phyloP scores from a whole-genome alignment of 305 asterid species.

The Solanum hybrid region DNA sequence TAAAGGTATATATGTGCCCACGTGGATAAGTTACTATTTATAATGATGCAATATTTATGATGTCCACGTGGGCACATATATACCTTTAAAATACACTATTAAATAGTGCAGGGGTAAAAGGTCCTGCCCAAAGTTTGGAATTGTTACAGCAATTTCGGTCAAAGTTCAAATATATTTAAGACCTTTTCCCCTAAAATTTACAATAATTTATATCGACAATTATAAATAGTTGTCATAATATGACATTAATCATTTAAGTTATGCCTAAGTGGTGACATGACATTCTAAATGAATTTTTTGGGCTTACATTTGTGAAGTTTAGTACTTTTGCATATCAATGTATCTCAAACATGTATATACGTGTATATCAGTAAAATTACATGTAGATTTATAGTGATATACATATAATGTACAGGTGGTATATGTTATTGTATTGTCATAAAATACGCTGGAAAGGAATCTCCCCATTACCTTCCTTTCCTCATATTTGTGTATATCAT shows the following conservation, averaged over 20 bases:
- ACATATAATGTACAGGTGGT: not conserved
- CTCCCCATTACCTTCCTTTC: not conserved
- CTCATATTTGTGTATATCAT: not conserved
- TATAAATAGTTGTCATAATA: not conserved
- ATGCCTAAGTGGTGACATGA: not conserved
- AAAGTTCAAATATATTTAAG: too few species aligned
- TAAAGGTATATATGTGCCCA: too few species aligned
- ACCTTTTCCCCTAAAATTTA: too few species aligned
- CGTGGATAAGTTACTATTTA: too few species aligned
- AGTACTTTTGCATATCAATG: not conserved
- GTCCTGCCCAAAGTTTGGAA: too few species aligned
- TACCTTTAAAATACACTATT: too few species aligned
- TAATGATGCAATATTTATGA: too few species aligned
- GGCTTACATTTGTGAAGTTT: not conserved
- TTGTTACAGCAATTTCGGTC: too few species aligned
- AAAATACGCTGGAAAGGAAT: not conserved
- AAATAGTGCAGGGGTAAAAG: too few species aligned
- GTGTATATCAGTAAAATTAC: not conserved
- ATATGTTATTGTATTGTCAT: not conserved
- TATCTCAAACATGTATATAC: not conserved
- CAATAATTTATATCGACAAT: not conserved
- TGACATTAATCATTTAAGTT: not conserved
- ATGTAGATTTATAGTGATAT: not conserved
- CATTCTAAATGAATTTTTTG: not conserved
- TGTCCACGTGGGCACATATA: too few species aligned